Evolutionary conservation across 2,329 filamentous ascomycete genomes (phyloP), one percentile per base, ranked within the genome.

Genomic region (Pseudogymnoascus sp.): DNA sequence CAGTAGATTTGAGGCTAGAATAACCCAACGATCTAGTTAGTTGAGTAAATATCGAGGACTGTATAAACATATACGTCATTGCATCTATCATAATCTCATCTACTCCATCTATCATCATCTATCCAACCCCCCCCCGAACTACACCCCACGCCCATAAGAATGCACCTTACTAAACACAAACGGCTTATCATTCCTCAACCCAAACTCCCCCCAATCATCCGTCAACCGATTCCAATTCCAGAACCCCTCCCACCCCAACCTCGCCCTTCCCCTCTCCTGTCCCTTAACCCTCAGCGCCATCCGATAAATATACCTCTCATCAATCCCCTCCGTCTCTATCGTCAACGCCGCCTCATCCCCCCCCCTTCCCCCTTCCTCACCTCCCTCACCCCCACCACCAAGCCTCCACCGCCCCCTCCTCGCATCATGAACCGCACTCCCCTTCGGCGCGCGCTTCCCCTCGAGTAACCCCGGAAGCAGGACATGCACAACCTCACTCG

Each of bases 201-300:
- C 74, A 75, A 97, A 97, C 76, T 90, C 88, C 3, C 82, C 90
- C 89, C 90, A 94, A 75, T 97, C 92, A 73, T 96, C 92, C 6
- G 91, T 96, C 70, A 96, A 75, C 68, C 84, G 83, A 73, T 97
- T 96, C 73, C 95, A 93, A 77, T 88, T 93, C 84, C 91, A 96
- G 73, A 92, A 97, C 0, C 89, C 88, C 70, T 89, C 88, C 93
- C 94, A 99, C 0, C 80, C 77, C 60, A 99, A 76, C 76, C 95
- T 96, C 66, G 93, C 97, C 71, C 95, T 96, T 0, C 81, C 82
- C 66, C 81, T 83, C 11, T 84, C 82, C 0, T 87, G 84, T 66
- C 81, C 86, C 0, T 84, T 84, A 31, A 97, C 73, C 5, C 83
- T 80, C 31, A 99, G 75, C 64, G 93, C 87, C 84, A 97, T 88